Conservation (phyloP, 2,329 filamentous ascomycete species). For the Microdochium bolleyi region DNA sequence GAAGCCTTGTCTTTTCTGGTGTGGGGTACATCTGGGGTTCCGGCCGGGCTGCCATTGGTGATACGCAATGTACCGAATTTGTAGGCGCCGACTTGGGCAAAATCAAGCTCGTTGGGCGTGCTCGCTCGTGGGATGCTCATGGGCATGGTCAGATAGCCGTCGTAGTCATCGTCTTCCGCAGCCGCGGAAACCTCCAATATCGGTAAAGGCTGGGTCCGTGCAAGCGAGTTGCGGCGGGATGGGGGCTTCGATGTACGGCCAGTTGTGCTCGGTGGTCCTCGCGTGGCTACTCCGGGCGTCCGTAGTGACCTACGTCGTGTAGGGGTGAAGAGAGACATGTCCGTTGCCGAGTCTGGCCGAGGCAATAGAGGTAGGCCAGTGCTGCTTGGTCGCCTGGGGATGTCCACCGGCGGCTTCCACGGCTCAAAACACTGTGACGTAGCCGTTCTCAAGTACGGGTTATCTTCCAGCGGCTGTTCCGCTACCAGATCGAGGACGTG, state of each 20-base stretch:
- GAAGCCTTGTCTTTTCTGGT: too few relatives aligned
- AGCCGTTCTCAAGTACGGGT: background rate
- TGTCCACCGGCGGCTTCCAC: background rate
- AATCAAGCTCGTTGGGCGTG: conserved; percentile 48
- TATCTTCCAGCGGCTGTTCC: background rate
- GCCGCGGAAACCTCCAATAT: background rate
- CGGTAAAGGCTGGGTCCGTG: background rate
- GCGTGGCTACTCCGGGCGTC: background rate
- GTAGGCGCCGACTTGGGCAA: conserved; percentile 52
- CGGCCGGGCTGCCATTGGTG: conserved; percentile 49
- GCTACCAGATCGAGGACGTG: background rate
- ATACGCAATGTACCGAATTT: conserved; percentile 56
- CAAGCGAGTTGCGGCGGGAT: background rate
- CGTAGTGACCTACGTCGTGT: background rate
- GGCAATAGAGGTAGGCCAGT: background rate
- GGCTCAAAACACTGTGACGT: background rate
- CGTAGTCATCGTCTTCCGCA: conserved; percentile 4
- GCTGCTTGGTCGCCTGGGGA: background rate
- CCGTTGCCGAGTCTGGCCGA: background rate
- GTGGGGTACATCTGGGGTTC: conserved; percentile 22
- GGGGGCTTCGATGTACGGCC: background rate
- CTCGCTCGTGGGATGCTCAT: conserved; percentile 25
- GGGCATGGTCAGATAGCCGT: conserved; percentile 14
- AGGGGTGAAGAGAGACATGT: background rate
- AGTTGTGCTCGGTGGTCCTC: background rate